Base-by-base conservation (phyloP, 2,329 filamentous ascomycete species). In the Mariannaea elegans region DNA sequence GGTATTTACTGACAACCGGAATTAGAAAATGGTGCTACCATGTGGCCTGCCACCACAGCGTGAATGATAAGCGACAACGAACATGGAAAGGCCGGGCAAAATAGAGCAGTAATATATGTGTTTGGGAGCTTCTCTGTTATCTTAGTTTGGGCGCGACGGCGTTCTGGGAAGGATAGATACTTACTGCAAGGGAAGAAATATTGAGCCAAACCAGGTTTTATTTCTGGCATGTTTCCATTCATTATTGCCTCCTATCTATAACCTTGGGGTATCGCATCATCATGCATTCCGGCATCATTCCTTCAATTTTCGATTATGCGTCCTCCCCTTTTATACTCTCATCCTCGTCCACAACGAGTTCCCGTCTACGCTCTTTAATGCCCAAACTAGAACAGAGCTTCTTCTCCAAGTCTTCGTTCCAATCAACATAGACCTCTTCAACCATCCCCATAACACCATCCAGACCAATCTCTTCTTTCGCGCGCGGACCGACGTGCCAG, bases 401-500 rank as follows among this genome's bases (percentile, higher is more conserved):
- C 71, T 78, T 82, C 63, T 89, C 83, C 50, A 90, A 71, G 64
- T 88, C 84, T 3, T 82, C 79, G 2, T 78, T 78, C 42, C 80
- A 78, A 7, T 80, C 79, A 1, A 82, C 85, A 72, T 87, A 90
- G 1, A 89, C 81, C 53, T 83, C 76, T 72, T 86, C 77, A 4
- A 93, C 87, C 63, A 97, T 77, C 1, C 87, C 88, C 16, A 88
- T 86, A 12, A 95, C 90, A 1, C 91, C 92, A 48, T 87, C 84
- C n/a, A 88, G 82, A 0, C 91, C 92, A 32, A 98, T 86, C 76
- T 98, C 95, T 7, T 94, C 83, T 76, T 91, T 95, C 6, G 91
- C 94, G 19, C 95, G 85, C 6, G 93, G 90, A 0, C 95, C 95
- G 13, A 97, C 86, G 56, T 91, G 86, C 84, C 92, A 99, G 46